Evolutionary conservation across 2,329 filamentous ascomycete species (phyloP), one percentile per base, ranked within the genome.

Genomic region (Beauveria pseudobassiana): DNA sequence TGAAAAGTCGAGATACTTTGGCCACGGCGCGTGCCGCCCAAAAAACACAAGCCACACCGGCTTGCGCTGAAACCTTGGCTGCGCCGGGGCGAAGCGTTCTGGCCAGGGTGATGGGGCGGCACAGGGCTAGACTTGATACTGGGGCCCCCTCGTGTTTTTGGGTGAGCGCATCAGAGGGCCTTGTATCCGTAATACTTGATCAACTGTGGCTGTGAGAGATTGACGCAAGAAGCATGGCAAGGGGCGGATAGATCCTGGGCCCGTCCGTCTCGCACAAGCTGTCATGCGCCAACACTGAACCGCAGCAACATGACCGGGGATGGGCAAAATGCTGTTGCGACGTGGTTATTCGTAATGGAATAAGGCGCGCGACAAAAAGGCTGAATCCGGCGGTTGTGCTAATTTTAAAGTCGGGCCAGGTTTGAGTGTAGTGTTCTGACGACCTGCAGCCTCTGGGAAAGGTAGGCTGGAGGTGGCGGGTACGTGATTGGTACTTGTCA

Each of bases 31-130:
- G 55, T 42, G 46, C 55, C 55, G 55, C 55, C 46, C 34, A 16
- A 16, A 38, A 38, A 38, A 58, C 5, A 26, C 30, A 50, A 58
- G 45, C 45, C 45, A 50, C 55, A 42, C 45, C 10, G 20, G 30
- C 55, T 18, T 42, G 55, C 14, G 46, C 55, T 58, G 55, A 58
- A 58, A 58, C 55, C 46, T 58, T 58, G 28, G 46, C 30, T 58
- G 46, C 55, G 22, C 42, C 55, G 43, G 30, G 22, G 34, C 22
- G 34, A 28, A 24, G 30, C 55, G 10, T 58, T 42, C 14, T 50
- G 14, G 45, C 46, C 45, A 58, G 30, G 12, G 8, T 14, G 18
- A 16, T 22, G 46, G 46, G 34, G 30, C 30, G 30, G 22, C 28
- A 24, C 20, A 26, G 43, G 43, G 20, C 14, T 45, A 28, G 43